Base-by-base conservation (phyloP, 352 stramenopile species). In the Globisporangium apiculatum region DNA sequence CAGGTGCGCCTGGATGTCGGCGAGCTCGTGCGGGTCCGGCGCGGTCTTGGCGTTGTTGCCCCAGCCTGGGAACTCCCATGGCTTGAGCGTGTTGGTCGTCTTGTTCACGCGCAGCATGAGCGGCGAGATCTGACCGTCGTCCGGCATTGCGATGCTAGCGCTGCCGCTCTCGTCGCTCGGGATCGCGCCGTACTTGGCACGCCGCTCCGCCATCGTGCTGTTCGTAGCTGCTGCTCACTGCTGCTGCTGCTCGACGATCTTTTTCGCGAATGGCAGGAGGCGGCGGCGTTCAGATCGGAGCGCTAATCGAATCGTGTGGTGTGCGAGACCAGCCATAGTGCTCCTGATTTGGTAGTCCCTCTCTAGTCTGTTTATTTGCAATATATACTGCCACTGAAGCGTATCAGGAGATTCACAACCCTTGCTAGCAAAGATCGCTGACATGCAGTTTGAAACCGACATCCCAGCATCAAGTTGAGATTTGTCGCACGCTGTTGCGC, bases 41-140 rank as follows among this genome's bases (percentile, higher is more conserved):
- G 75, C 59, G n/a, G 79, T 74, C 40, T 75, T 70, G 48, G 72
- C 60, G 56, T 83, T 87, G 57, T 83, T 74, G 45, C 85, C 85
- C 85, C 85, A 95, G 18, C 85, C 85, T 2, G 85, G 81, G 60
- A 93, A 95, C 64, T 95, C 85, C 85, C 85, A 95, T 8, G 79
- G 72, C 65, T 89, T 83, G 54, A 93, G 74, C 53, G 78, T 63
- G 61, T 87, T 84, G 36, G 64, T 79, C 51, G 63, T 66, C 61
- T 87, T 86, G 72, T 91, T 79, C 51, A 93, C 73, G 53, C 73
- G 79, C 49, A 90, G 73, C 72, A 89, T 82, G 11, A 90, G 67
- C 53, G 79, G 79, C 53, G 69, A 87, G 38, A 87, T 68, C 55
- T 82, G 75, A 48, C 77, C 78, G 50, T 77, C 71, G 24, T 31